These are phyloP conservation scores for Debaryomyces sp. DNA, from an alignment of 1,139 yeast genomes.

Conservation along the genomic window DNA sequence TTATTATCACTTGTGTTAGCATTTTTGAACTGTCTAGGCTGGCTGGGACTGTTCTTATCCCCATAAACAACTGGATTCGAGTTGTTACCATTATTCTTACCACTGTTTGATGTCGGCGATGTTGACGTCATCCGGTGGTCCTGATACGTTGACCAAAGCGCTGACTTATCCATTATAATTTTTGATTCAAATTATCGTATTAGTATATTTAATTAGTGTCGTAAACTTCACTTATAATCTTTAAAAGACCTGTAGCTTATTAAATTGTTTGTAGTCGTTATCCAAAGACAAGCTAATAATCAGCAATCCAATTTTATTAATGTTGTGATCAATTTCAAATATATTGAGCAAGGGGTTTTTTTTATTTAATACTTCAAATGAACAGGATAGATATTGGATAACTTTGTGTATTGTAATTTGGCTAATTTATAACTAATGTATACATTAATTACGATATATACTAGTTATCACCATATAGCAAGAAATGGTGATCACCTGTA, in stretches of 20 bases:
- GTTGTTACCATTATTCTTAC: not conserved
- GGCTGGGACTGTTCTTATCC: constrained; percentile 2
- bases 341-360: not conserved
- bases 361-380: not conserved
- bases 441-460: not conserved
- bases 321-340: not conserved
- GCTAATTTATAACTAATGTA: not conserved
- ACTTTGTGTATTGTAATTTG: not conserved
- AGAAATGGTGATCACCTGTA: constrained; percentile 1
- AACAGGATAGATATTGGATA: not conserved
- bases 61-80: not conserved
- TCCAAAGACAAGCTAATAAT: not conserved
- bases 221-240: not conserved
- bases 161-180: constrained; percentile 11
- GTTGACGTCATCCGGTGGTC: constrained; percentile 5
- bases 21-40: constrained; percentile 10
- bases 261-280: not conserved
- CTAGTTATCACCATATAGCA: not conserved
- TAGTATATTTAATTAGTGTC: not conserved
- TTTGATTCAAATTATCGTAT: not conserved
- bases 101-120: not conserved
- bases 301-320: constrained; percentile 2
- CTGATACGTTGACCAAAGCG: constrained; percentile 7
- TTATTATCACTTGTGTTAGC: constrained; percentile 1
- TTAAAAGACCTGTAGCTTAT: not conserved